A percentile compares a stretch with the other conserved stretches of the same genome.
These are phyloP conservation scores for Mycena sanguinolenta DNA, from an alignment of 768 basidiomycete species.

Conservation along the genomic window DNA sequence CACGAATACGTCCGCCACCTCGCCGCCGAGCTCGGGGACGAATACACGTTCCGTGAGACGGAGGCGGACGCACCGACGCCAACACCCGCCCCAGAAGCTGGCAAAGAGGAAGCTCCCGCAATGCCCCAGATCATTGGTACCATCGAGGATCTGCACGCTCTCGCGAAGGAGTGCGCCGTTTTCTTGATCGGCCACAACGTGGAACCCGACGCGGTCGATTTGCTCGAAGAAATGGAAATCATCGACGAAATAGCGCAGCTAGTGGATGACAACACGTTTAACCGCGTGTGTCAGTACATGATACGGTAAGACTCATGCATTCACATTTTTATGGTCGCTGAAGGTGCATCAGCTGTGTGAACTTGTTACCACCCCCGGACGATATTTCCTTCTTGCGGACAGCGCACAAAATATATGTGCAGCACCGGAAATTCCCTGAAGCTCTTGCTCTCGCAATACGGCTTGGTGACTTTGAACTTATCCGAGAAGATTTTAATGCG, in stretches of 20 bases:
- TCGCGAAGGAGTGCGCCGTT: conserved; percentile 87
- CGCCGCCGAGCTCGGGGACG: conserved; percentile 95
- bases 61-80: conserved; percentile 46
- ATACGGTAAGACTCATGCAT: conserved; percentile 70
- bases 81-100: conserved; percentile 44
- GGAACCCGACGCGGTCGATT: conserved; percentile 97
- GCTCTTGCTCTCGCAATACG: conserved; percentile 89
- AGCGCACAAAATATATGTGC: conserved; percentile 90
- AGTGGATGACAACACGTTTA: conserved; percentile 90
- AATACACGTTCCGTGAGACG: conserved; percentile 81
- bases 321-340: conserved; percentile 9
- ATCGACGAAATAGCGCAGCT: conserved; percentile 81
- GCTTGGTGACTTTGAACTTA: conserved; percentile 82
- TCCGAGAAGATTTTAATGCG: conserved; percentile 89
- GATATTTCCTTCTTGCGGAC: conserved; percentile 91
- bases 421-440: conserved; percentile 90
- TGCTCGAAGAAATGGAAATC: conserved; percentile 93
- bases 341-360: conserved; percentile 74
- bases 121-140: conserved; percentile 66
- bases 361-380: conserved; percentile 92
- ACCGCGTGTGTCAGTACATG: conserved; percentile 96
- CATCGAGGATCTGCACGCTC: conserved; percentile 78
- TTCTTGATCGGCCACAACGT: conserved; percentile 96
- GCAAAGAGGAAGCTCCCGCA: conserved; percentile 45
- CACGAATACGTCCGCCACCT: conserved; percentile 99